Evolutionary conservation across 805 yeast genomes (phyloP).

Genomic region (Ogataea siamensis): DNA sequence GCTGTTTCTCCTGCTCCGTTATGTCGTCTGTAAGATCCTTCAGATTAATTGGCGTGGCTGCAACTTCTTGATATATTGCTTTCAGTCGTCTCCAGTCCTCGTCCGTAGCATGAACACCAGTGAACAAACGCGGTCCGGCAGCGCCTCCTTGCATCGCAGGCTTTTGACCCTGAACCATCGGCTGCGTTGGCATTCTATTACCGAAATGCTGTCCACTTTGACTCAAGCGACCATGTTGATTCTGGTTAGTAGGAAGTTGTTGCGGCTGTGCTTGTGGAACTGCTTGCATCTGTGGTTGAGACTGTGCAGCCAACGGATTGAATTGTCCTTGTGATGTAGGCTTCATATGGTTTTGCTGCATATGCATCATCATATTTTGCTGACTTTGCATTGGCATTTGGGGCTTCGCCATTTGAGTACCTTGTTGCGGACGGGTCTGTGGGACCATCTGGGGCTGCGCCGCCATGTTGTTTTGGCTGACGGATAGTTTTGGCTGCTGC

Average conservation of each 20-base stretch:
- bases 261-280: constrained; percentile 20
- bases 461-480: constrained; percentile 10
- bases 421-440: constrained; percentile 23
- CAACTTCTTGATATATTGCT: constrained; percentile 65
- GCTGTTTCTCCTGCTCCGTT: constrained; percentile 60
- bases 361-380: constrained; percentile 23
- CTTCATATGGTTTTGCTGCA: constrained; percentile 30
- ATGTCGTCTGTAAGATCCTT: constrained; percentile 63
- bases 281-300: constrained; percentile 12
- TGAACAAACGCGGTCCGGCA: constrained; percentile 29
- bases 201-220: constrained; percentile 21
- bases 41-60: constrained; percentile 61
- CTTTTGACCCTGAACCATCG: constrained; percentile 16
- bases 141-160: constrained; percentile 11
- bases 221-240: constrained; percentile 22
- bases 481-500: constrained; percentile 20
- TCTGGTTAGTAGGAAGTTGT: constrained; percentile 36
- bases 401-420: constrained; percentile 6
- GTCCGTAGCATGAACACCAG: constrained; percentile 45
- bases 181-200: constrained; percentile 9
- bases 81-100: constrained; percentile 63
- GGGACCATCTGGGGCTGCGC: constrained; percentile 5
- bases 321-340: constrained; percentile 15
- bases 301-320: constrained; percentile 8
- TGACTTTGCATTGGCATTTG: constrained; percentile 25